Evolutionary conservation across 169 alveolate species (phyloP), one percentile per base, ranked within the genome.

Genomic region (Plasmodium gonderi): DNA sequence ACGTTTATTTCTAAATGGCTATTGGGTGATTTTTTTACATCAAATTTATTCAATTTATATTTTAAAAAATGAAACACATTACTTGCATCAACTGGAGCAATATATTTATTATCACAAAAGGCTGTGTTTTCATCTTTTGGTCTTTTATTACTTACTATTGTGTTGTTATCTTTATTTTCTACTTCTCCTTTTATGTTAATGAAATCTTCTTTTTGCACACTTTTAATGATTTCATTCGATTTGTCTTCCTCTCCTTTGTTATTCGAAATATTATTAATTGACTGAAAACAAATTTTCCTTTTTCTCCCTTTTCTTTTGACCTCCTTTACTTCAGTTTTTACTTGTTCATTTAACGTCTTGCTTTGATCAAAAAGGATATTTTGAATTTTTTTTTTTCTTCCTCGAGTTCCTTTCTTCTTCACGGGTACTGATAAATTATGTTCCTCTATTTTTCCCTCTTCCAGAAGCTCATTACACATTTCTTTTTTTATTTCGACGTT

Each of bases 301-400:
- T 92, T 91, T 65, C 78, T 79, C 51, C 82, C 91, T 65, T 65
- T 91, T 29, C 90, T 44, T 42, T 80, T 68, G 38, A 64, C 82
- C 31, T 79, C 78, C 54, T 89, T 89, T 26, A 17, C 20, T 6
- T 89, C 90, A 42, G 17, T 26, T 7, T 31, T 89, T 17, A 60
- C 36, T 5, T 69, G 33, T 54, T 23, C 33, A 11, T 9, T 33
- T 51, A 36, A 6, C 6, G 51, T 54, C 42, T 54, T 20, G 3
- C 79, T 23, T 2, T 54, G 74, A 4, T 20, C 36, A 23, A 14
- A 12, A 0, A 14, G 72, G 11, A 0, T 9, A 29, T n/a, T 79
- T 79, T 45, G 20, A 5, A 36, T 51, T 79, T 79, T 49, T 47
- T 72, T 72, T 65, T 82, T 82, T 26, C 91, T 72, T n/a, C 91